Base-by-base conservation (phyloP, 2,329 filamentous ascomycete species). In the Parastagonospora nodorum region DNA sequence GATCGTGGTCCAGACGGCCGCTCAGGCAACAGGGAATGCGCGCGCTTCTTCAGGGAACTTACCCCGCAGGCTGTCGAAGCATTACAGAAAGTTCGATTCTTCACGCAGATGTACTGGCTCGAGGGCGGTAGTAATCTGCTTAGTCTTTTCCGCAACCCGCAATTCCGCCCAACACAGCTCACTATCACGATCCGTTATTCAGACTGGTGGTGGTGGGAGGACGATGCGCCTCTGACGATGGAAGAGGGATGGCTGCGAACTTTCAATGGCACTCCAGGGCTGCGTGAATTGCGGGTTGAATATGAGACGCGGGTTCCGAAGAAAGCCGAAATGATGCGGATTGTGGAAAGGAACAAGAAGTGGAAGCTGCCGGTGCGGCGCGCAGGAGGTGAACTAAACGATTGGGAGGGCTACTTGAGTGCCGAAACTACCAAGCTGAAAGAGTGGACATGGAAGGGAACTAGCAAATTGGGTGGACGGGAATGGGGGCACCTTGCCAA, bases 181-280 rank as follows among this genome's bases (percentile, higher is more conserved):
- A 77, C 74, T 0, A 61, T 82, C 11, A 82, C 78, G 0, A 74
- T 82, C 11, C 75, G 79, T 0, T 79, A 82, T 50, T 73, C 78
- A 1, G 79, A 82, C 51, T 81, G 78, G 69, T 80, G 77, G 77
- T 66, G 92, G 72, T 97, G 92, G 92, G 95, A 93, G 79, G 90
- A 96, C 72, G 92, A 97, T 79, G 96, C 96, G 85, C 92, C 92
- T 53, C 84, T 92, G 10, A 15, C 16, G 1, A 57, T 57, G 51
- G 3, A 32, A 1, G 42, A 51, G 12, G 30, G 6, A 2, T 57
- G 54, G 51, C 27, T 54, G 14, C 16, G 29, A 8, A 32, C 14
- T 4, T 54, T 54, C 33, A 31, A 33, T 30, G 54, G 45, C 2
- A 45, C 14, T 7, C 37, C 42, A 1, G 51, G 45, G 5, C 28